A percentile compares a stretch with the other conserved stretches of the same genome.
These are phyloP conservation scores for Colletotrichum kahawae DNA, from an alignment of 2,329 filamentous ascomycete species.

Conservation along the genomic window DNA sequence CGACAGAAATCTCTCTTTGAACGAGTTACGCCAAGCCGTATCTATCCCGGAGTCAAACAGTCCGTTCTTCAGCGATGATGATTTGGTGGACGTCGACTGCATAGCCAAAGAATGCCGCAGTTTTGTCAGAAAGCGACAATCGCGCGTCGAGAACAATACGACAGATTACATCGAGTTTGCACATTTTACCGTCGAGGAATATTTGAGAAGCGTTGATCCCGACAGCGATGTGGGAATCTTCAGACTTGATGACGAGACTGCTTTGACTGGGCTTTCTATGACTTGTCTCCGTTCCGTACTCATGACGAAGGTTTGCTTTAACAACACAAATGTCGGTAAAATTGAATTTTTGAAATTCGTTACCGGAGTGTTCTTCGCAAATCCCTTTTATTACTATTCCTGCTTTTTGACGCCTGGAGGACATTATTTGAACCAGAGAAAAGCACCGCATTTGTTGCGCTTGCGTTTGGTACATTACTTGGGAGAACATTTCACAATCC, in stretches of 20 bases:
- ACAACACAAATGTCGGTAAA: no score
- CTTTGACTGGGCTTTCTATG: neutral
- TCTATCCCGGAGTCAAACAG: neutral
- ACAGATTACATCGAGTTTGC: neutral
- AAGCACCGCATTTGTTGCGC: rapidly evolving
- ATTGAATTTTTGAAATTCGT: neutral
- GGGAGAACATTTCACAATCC: rapidly evolving
- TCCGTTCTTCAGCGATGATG: neutral
- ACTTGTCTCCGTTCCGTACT: neutral
- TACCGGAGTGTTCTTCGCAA: rapidly evolving
- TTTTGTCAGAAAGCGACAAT: neutral
- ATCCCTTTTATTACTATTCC: neutral
- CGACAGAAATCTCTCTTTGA: rapidly evolving
- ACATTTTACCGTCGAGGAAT: neutral
- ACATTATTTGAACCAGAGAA: rapidly evolving
- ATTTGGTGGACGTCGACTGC: neutral
- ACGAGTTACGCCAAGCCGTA: neutral
- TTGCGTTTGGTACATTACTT: neutral
- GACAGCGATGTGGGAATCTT: neutral
- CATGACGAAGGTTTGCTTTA: neutral
- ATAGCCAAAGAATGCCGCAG: neutral
- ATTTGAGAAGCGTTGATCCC: neutral
- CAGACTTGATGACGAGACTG: neutral
- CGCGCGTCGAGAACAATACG: no score
- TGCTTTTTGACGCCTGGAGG: neutral